A percentile compares a stretch with the other conserved stretches of the same genome.
These are phyloP conservation scores for Magnusiomyces suaveolens DNA, from an alignment of 1,139 yeast species.

Conservation along the genomic window DNA sequence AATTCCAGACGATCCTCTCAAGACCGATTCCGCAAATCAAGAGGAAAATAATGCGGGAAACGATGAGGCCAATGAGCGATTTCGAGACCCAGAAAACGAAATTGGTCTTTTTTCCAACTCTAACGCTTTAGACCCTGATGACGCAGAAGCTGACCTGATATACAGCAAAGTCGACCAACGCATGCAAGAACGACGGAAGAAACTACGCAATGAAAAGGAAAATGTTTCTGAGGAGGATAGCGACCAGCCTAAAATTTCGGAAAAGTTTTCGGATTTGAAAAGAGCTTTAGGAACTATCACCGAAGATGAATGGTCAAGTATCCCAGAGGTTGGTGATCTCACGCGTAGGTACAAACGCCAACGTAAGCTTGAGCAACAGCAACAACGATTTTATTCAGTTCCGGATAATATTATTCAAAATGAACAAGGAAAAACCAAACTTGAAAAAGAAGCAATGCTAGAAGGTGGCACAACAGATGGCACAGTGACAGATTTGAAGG, in stretches of 20 bases:
- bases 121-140: conserved; percentile 38
- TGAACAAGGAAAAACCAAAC: conserved; percentile 32
- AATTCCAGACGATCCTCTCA: conserved; percentile 34
- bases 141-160: conserved; percentile 69
- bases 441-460: conserved; percentile 18
- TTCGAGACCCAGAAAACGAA: conserved; percentile 35
- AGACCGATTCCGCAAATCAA: conserved; percentile 32
- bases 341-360: conserved; percentile 71
- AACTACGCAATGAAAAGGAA: conserved; percentile 25
- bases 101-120: conserved; percentile 31
- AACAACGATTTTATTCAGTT: conserved; percentile 67
- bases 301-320: conserved; percentile 63
- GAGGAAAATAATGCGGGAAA: conserved; percentile 28
- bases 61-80: conserved; percentile 21
- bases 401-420: conserved; percentile 54
- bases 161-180: conserved; percentile 57
- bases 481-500: conserved; percentile 38
- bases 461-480: conserved; percentile 20
- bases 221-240: conserved; percentile 24
- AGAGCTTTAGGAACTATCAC: conserved; percentile 50
- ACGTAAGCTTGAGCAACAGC: conserved; percentile 48
- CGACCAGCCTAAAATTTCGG: conserved; percentile 30
- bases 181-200: conserved; percentile 36
- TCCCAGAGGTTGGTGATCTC: conserved; percentile 86
- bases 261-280: conserved; percentile 53